Conservation (phyloP, 345 rosid species). For the Moringa oleifera region DNA sequence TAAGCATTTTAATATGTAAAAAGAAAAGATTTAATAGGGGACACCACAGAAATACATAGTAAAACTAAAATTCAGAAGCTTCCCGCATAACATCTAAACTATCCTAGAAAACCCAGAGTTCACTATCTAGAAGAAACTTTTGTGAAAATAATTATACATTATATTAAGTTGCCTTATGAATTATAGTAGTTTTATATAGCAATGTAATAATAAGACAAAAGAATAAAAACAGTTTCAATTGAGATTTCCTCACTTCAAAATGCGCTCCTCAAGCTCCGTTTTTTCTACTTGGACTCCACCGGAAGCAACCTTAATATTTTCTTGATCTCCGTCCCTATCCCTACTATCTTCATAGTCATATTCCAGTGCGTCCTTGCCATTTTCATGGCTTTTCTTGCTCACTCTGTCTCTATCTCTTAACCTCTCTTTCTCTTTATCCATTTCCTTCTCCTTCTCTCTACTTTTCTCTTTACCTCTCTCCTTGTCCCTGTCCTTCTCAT, state of each 20-base stretch:
- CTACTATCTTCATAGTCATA: slow-evolving; percentile 33
- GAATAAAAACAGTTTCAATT: neutral
- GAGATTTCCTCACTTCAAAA: slow-evolving; percentile 52
- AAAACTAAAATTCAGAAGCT: too few species aligned
- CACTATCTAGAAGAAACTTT: too few species aligned
- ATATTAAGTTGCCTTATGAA: too few species aligned
- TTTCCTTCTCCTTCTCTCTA: slow-evolving; percentile 29
- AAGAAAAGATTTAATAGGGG: too few species aligned
- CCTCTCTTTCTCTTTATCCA: slow-evolving; percentile 32
- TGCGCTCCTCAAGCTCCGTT: slow-evolving; percentile 50
- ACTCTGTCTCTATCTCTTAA: slow-evolving; percentile 33
- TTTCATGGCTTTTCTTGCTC: slow-evolving; percentile 26
- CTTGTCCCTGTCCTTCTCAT: slow-evolving; percentile 38
- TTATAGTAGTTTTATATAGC: too few species aligned
- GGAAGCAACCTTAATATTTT: slow-evolving; percentile 28
- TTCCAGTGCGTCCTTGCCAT: slow-evolving; percentile 23
- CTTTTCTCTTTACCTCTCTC: slow-evolving; percentile 27
- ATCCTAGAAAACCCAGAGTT: too few species aligned
- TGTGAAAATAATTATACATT: too few species aligned
- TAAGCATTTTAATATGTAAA: too few species aligned
- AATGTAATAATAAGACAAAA: too few species aligned
- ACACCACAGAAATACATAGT: too few species aligned
- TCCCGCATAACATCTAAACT: too few species aligned
- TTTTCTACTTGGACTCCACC: slow-evolving; percentile 32
- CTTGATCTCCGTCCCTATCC: slow-evolving; percentile 31